Evolutionary conservation across 2,329 filamentous ascomycete species (phyloP), one percentile per base, ranked within the genome.

Genomic region (Xylaria sp.): DNA sequence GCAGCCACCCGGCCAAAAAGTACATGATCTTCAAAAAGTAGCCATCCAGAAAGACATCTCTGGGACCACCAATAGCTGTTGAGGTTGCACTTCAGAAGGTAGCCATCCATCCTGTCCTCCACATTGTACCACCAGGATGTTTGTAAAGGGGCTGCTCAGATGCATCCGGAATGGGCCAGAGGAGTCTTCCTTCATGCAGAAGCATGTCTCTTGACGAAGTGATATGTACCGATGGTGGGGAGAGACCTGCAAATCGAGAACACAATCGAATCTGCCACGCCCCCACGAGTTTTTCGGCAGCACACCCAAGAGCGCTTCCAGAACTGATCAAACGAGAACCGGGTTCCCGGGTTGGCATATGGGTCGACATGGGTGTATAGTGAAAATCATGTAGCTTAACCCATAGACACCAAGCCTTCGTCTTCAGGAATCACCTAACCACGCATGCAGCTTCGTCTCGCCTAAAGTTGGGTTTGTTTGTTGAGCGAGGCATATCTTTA

Each of bases 1-100:
- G 59, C 68, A 71, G 69, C 69, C 63, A 65, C 64, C 60, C 54
- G 63, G 63, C 58, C 23, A 63, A 70, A 67, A 61, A 28, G 54
- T 66, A 42, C 7, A 68, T 63, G 66, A 69, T 71, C 56, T 64
- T 66, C 59, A 57, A 51, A 51, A 13, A 63, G 46, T 61, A 49
- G 23, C 44, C 38, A 65, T 57, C 40, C 59, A 60, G 17, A n/a
- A 28, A 57, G 54, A 40, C 40, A 28, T 53, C 26, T 36, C 17
- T 59, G 23, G 26, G 28, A 65, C 26, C 38, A 58, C 26, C 23
- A 53, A 31, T 36, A 42, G 46, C 49, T 53, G 15, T 20, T 42
- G 13, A 31, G 40, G 44, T 31, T 49, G 46, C 48, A 23, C 38
- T 42, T 57, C 40, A 46, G 58, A 68, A 63, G 46, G 23, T 33